These are phyloP conservation scores for Incumbomyces lentus DNA, from an alignment of 2,329 filamentous ascomycete species.

Conservation along the genomic window DNA sequence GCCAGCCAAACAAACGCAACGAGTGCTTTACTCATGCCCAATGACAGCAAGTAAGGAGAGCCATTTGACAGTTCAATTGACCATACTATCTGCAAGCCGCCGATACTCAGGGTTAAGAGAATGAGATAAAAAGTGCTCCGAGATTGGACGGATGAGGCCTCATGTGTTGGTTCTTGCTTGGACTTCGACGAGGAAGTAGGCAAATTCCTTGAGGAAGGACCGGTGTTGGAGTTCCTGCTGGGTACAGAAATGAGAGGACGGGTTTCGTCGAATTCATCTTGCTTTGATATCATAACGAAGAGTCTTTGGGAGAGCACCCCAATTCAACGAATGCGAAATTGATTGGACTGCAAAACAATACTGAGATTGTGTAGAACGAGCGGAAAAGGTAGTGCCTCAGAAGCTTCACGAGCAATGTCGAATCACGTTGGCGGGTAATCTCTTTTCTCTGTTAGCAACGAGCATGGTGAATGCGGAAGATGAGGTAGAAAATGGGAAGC, in stretches of 20 bases:
- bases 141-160: slow-evolving; percentile 26
- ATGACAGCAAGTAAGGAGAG: slow-evolving; percentile 69
- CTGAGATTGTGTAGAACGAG: too few species aligned
- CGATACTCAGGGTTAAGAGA: slow-evolving; percentile 74
- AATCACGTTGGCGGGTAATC: too few species aligned
- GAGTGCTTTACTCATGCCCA: slow-evolving; percentile 71
- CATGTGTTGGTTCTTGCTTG: slow-evolving; percentile 5
- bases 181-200: slow-evolving; percentile 5
- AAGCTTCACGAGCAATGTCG: too few species aligned
- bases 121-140: slow-evolving; percentile 82
- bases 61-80: slow-evolving; percentile 90
- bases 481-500: too few species aligned
- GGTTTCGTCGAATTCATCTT: slow-evolving; percentile 15
- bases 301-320: too few species aligned
- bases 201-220: slow-evolving; percentile 7
- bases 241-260: slow-evolving; percentile 17
- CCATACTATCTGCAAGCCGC: slow-evolving; percentile 88
- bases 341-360: too few species aligned
- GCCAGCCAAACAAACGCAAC: slow-evolving; percentile 81
- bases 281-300: slow-evolving; percentile 13
- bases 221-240: slow-evolving; percentile 8
- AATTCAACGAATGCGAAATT: too few species aligned
- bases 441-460: too few species aligned
- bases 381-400: too few species aligned
- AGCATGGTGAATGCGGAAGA: too few species aligned